phyloP scores from a whole-genome alignment of 2,329 filamentous ascomycete genomes.

The Fusarium abutilonis region DNA sequence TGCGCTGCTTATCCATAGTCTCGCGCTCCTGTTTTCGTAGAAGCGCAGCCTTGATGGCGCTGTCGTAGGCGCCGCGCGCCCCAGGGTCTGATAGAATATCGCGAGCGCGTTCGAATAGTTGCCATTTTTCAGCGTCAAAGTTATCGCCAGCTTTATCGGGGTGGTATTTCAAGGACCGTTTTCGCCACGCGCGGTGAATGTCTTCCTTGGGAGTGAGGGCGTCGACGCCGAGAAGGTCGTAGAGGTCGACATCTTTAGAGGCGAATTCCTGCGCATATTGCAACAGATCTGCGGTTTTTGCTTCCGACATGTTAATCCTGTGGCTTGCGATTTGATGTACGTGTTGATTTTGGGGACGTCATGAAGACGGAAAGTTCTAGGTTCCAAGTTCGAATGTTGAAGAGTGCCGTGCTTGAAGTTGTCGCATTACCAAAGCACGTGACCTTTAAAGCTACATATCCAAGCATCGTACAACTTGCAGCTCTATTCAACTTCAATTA shows the following conservation, averaged over 20 bases:
- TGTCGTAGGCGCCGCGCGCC: slow-evolving; percentile 81
- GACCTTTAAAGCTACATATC: slow-evolving; percentile 4
- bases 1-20: slow-evolving; percentile 75
- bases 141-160: slow-evolving; percentile 85
- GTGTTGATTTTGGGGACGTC: neutral
- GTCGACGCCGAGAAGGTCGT: slow-evolving; percentile 76
- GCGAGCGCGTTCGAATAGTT: slow-evolving; percentile 84
- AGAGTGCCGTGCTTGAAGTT: slow-evolving; percentile 11
- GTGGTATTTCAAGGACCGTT: slow-evolving; percentile 88
- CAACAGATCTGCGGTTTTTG: slow-evolving; percentile 60
- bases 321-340: neutral
- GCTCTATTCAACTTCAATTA: no score
- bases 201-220: slow-evolving; percentile 73
- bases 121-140: slow-evolving; percentile 84
- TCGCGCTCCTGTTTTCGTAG: slow-evolving; percentile 77
- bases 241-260: slow-evolving; percentile 75
- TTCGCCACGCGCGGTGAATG: slow-evolving; percentile 84
- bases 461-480: neutral
- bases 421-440: slow-evolving; percentile 34
- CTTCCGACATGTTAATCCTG: slow-evolving; percentile 44
- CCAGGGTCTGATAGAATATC: slow-evolving; percentile 79
- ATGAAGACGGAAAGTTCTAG: neutral
- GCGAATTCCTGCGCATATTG: slow-evolving; percentile 68
- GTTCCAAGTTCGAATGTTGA: neutral
- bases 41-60: slow-evolving; percentile 74